Evolutionary conservation across 306 rosid species (phyloP), one percentile per base, ranked within the genome.

Genomic region (Elaeagnus macrophylla): DNA sequence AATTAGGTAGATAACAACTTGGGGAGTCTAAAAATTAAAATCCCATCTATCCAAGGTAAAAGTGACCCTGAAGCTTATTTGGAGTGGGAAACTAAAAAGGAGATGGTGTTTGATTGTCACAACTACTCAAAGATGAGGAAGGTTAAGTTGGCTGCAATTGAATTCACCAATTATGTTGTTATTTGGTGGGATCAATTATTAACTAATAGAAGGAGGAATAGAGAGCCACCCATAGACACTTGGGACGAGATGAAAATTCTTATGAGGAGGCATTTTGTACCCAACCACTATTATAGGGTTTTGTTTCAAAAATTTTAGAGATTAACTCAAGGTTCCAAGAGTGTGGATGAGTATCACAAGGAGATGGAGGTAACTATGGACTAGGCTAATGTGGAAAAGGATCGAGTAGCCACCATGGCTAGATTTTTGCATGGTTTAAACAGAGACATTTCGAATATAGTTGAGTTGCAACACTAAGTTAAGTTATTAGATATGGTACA

Each of bases 111-210:
- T 25, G 32, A 25, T 25, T 25, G 32, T 25, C 1, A 25, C 32
- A 25, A 25, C 32, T 25, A 25, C 4, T 25, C 32, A 5, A 25
- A 25, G 32, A 25, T 25, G 32, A 25, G 4, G 32, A 25, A 25
- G 32, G 32, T 25, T 25, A 25, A 25, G 32, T 25, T 25, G 32
- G 32, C 3, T 25, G 4, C 32, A 25, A 25, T 25, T 25, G 1
- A 25, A 25, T 25, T 25, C 32, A 25, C 32, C 3, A 5, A 25
- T 5, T 25, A 25, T 5, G 4, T 5, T 25, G 15, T 48, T 48
- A 12, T 48, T 48, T 48, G 53, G 32, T 48, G 25, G 32, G 35
- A 48, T 48, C 53, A 48, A 48, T 25, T 52, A 52, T 14, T 52
- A 8, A 32, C n/a, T 52, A 52, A 12, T 20, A 35, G 56, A 1